These are phyloP conservation scores for Hymenochaete sp. DNA, from an alignment of 1,284 basidiomycete genomes.

Conservation along the genomic window DNA sequence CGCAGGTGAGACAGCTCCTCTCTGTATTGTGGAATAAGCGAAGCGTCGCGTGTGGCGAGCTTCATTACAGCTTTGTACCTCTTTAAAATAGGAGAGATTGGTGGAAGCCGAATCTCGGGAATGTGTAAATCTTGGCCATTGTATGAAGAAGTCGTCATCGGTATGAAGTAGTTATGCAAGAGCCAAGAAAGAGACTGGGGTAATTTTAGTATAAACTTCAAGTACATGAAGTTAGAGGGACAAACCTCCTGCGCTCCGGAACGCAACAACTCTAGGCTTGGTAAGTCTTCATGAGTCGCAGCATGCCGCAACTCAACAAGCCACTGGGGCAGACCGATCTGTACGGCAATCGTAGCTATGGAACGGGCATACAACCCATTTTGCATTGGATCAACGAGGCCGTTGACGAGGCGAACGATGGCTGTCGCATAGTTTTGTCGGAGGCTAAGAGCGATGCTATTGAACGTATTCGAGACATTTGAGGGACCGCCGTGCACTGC, in stretches of 20 bases:
- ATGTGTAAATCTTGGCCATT: slow-evolving; percentile 21
- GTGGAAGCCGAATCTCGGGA: slow-evolving; percentile 23
- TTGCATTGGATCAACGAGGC: slow-evolving; percentile 90
- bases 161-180: slow-evolving; percentile 70
- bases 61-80: slow-evolving; percentile 65
- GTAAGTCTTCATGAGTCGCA: slow-evolving; percentile 93
- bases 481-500: neutral
- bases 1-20: slow-evolving; percentile 40
- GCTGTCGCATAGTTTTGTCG: slow-evolving; percentile 69
- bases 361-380: slow-evolving; percentile 81
- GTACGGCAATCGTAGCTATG: slow-evolving; percentile 80
- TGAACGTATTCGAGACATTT: neutral
- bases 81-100: slow-evolving; percentile 51
- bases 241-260: slow-evolving; percentile 67
- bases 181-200: slow-evolving; percentile 69
- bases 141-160: slow-evolving; percentile 54
- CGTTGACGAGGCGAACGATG: slow-evolving; percentile 87
- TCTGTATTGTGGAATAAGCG: slow-evolving; percentile 45
- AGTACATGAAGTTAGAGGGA: neutral
- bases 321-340: slow-evolving; percentile 81
- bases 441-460: slow-evolving; percentile 32
- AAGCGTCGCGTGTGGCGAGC: slow-evolving; percentile 48
- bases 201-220: neutral
- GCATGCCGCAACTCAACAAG: slow-evolving; percentile 93
- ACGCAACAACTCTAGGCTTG: slow-evolving; percentile 72